A percentile compares a stretch with the other conserved stretches of the same genome.
These are phyloP conservation scores for Friedmanniomyces simplex DNA, from an alignment of 495 filamentous ascomycete genomes.

Conservation along the genomic window DNA sequence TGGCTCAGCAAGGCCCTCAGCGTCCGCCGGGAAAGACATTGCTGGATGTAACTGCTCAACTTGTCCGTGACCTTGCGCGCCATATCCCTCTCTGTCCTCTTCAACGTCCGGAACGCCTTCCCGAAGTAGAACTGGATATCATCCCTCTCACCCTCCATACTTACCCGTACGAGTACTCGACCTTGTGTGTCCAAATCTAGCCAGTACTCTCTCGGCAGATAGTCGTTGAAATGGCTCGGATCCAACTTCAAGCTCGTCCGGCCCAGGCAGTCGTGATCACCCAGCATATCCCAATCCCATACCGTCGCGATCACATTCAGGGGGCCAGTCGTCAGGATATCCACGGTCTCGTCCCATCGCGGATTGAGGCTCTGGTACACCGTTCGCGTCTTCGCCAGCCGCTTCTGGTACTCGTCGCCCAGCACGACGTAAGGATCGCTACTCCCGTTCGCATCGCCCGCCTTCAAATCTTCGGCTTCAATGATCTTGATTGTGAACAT, in stretches of 20 bases:
- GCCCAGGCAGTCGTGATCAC: conserved; percentile 95
- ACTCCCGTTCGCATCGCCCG: conserved; percentile 85
- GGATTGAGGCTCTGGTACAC: conserved; percentile 88
- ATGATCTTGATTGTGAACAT: conserved; percentile 99
- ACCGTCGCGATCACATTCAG: conserved; percentile 93
- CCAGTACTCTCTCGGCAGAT: conserved; percentile 91
- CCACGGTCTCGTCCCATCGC: conserved; percentile 93
- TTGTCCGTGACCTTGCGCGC: conserved; percentile 96
- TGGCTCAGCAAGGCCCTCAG: conserved; percentile 61
- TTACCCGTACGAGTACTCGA: conserved; percentile 75
- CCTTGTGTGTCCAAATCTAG: conserved; percentile 95
- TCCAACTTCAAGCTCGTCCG: conserved; percentile 92
- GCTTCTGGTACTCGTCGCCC: conserved; percentile 94
- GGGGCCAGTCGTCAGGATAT: conserved; percentile 85
- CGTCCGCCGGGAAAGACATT: conserved; percentile 73
- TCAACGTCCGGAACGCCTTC: conserved; percentile 88
- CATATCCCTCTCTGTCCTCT: conserved; percentile 95
- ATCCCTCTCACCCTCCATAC: conserved; percentile 97
- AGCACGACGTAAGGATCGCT: conserved; percentile 98
- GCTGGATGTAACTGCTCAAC: conserved; percentile 91
- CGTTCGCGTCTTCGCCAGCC: conserved; percentile 89
- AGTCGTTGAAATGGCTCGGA: conserved; percentile 90
- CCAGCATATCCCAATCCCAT: conserved; percentile 97
- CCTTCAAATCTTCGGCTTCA: conserved; percentile 95
- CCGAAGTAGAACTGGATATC: conserved; percentile 99